Percentiles rank a stretch among this genome's conserved stretches.
Conservation (phyloP, 257 asterid species). For the Nicotiana obtusifolia region DNA sequence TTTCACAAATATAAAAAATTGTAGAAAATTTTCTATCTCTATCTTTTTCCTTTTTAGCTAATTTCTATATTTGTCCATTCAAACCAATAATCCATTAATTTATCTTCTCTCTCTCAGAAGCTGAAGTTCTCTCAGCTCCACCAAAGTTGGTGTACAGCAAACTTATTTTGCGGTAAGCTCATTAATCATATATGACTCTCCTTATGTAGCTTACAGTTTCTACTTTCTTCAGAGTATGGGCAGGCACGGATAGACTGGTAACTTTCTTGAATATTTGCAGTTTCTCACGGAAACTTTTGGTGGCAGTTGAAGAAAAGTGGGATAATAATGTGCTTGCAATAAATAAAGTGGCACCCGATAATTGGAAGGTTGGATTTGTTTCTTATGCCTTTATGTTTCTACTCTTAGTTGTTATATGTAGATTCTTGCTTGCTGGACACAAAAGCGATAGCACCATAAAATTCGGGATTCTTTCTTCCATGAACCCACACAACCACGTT, state of each 20-base stretch:
- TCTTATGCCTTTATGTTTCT: neutral
- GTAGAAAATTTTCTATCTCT: neutral
- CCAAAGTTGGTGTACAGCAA: conserved; percentile 96
- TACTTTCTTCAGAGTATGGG: neutral
- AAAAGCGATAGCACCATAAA: neutral
- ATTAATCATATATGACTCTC: neutral
- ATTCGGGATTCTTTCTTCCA: neutral
- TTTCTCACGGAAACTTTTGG: conserved; percentile 76
- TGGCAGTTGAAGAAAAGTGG: conserved; percentile 86
- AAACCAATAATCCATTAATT: neutral
- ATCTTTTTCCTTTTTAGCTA: neutral
- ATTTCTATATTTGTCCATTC: neutral
- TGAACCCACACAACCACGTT: neutral
- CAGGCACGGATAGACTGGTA: conserved; percentile 13
- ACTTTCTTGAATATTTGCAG: conserved; percentile 38
- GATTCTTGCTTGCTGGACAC: neutral
- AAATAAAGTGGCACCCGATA: conserved; percentile 62
- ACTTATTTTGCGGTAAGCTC: conserved; percentile 66
- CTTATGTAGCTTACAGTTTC: conserved; percentile 7
- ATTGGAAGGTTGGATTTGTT: conserved; percentile 69
- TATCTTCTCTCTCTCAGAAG: conserved; percentile 42
- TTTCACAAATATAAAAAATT: neutral
- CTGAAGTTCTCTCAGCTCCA: conserved; percentile 89
- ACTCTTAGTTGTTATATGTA: neutral
- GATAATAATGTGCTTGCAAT: conserved; percentile 63